These are phyloP conservation scores for Ceratobasidium sp. DNA, from an alignment of 1,284 basidiomycete species.

Conservation along the genomic window DNA sequence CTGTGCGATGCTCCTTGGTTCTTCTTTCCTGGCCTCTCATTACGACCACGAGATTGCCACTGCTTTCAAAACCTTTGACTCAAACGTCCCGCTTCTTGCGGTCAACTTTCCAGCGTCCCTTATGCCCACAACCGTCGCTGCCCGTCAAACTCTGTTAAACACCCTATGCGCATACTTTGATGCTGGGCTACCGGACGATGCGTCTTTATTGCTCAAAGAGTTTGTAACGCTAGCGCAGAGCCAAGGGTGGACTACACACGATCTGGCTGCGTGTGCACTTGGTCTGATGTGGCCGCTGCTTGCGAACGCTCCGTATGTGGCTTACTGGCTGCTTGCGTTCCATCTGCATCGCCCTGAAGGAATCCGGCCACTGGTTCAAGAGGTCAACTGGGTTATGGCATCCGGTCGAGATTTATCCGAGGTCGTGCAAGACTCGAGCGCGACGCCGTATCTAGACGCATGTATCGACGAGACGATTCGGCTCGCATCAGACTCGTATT, in stretches of 20 bases:
- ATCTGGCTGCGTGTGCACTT: constrained; percentile 48
- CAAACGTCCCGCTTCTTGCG: constrained; percentile 51
- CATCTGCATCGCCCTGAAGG: constrained; percentile 50
- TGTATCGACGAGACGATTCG: constrained; percentile 43
- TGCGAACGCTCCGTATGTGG: constrained; percentile 52
- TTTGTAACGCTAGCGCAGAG: constrained; percentile 47
- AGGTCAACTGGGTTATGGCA: constrained; percentile 48
- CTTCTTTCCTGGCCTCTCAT: constrained; percentile 47
- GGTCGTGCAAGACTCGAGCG: constrained; percentile 19
- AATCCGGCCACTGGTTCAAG: constrained; percentile 49
- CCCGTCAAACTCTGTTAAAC: constrained; percentile 46
- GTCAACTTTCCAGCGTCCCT: constrained; percentile 48
- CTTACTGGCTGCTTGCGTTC: constrained; percentile 50
- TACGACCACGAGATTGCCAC: constrained; percentile 20
- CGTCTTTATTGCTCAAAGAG: constrained; percentile 44
- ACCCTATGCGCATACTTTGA: constrained; percentile 50
- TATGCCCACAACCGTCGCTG: constrained; percentile 42
- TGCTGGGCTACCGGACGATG: constrained; percentile 46
- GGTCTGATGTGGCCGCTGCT: constrained; percentile 51
- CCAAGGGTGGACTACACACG: constrained; percentile 47
- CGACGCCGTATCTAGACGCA: constrained; percentile 35
- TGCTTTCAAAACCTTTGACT: constrained; percentile 51
- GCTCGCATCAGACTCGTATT: constrained; percentile 40
- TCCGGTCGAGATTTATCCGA: constrained; percentile 25
- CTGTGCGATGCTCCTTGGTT: constrained; percentile 46